Evolutionary conservation across 495 filamentous ascomycete species (phyloP).

Genomic region (Neurospora discreta): DNA sequence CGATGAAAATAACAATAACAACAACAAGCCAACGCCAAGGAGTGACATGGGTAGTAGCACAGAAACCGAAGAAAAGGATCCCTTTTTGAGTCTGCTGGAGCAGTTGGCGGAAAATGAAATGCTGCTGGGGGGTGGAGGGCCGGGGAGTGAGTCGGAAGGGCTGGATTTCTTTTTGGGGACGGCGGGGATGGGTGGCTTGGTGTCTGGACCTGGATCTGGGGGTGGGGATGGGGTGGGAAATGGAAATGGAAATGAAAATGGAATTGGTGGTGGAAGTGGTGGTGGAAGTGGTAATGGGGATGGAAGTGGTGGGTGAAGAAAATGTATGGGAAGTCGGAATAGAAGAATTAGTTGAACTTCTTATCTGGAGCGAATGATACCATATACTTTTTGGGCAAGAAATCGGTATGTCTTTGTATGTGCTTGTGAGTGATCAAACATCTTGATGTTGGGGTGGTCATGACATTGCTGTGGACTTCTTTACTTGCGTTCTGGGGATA

Average conservation of each 20-base stretch:
- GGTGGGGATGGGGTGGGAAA: not conserved
- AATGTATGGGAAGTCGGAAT: not conserved
- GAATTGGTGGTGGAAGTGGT: not conserved
- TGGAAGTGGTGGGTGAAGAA: not conserved
- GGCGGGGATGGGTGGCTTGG: not conserved
- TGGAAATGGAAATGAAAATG: not conserved
- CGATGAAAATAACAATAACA: too few species aligned
- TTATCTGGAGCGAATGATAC: not conserved
- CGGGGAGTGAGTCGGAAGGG: conserved; percentile 44
- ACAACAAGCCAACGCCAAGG: conserved; percentile 29
- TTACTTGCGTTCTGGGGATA: too few species aligned
- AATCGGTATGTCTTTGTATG: not conserved
- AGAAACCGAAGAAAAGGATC: conserved; percentile 55
- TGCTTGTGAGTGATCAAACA: not conserved
- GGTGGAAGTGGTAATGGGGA: not conserved
- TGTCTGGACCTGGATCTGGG: not conserved
- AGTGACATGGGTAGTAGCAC: conserved; percentile 31
- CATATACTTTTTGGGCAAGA: not conserved
- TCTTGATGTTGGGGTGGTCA: not conserved
- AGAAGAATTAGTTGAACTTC: not conserved
- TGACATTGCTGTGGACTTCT: not conserved
- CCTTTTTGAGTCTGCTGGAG: conserved; percentile 67
- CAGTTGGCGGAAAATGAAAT: conserved; percentile 72
- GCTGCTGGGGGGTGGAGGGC: conserved; percentile 7
- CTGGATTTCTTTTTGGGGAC: conserved; percentile 53